Evolutionary conservation across 768 basidiomycete species (phyloP).

Genomic region (Leccinum boreale): DNA sequence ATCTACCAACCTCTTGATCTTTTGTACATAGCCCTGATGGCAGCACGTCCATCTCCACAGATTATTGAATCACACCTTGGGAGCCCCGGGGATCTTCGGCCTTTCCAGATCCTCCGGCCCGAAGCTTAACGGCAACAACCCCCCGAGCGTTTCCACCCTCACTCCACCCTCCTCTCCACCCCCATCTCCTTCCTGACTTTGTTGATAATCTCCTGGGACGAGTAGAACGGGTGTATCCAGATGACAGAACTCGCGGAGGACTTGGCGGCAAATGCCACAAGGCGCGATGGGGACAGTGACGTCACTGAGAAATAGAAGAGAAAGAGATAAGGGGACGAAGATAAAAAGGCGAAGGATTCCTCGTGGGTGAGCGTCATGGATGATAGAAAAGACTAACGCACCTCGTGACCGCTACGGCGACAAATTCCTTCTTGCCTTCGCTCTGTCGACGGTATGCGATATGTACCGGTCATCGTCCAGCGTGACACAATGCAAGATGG

Average conservation of each 20-base stretch:
- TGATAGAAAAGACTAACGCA: constrained; percentile 34
- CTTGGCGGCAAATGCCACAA: constrained; percentile 92
- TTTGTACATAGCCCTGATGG: neutral
- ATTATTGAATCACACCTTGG: neutral
- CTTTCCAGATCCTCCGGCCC: constrained; percentile 78
- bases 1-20: neutral
- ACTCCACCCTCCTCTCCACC: constrained; percentile 38
- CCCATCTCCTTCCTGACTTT: constrained; percentile 19
- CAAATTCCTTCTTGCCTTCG: constrained; percentile 68
- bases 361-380: neutral
- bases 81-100: constrained; percentile 28
- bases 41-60: neutral
- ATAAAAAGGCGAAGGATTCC: neutral
- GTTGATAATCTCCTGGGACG: constrained; percentile 61
- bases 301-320: constrained; percentile 48
- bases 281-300: constrained; percentile 69
- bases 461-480: neutral
- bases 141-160: constrained; percentile 64
- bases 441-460: constrained; percentile 46
- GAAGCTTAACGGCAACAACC: constrained; percentile 82
- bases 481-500: neutral
- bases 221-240: constrained; percentile 71
- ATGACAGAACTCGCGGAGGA: constrained; percentile 82
- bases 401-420: constrained; percentile 80
- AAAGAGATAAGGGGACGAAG: neutral